phyloP scores from a whole-genome alignment of 345 rosid species.

The Citrus hindsii region DNA sequence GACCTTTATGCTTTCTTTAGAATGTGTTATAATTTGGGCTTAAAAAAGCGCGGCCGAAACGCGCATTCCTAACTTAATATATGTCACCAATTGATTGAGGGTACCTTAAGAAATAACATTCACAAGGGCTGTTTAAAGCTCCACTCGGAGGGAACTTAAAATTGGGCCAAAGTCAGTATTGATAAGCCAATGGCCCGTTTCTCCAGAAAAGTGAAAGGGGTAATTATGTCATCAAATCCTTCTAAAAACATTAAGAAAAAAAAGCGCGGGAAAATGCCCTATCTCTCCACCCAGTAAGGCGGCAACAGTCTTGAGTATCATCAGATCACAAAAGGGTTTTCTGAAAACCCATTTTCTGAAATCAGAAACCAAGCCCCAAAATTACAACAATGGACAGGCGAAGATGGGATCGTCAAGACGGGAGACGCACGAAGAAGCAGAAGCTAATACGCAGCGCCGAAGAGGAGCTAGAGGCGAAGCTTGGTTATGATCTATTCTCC shows the following conservation, averaged over 20 bases:
- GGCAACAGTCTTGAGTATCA: not conserved
- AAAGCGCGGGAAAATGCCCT: conserved; percentile 13
- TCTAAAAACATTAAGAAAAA: not conserved
- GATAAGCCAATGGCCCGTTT: not conserved
- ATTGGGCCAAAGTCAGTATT: not conserved
- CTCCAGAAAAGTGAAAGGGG: not conserved
- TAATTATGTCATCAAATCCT: not conserved
- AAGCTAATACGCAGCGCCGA: conserved; percentile 64
- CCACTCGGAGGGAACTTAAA: no score
- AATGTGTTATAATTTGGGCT: no score
- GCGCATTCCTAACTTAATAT: no score
- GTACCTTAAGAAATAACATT: no score
- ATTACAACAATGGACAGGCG: conserved; percentile 23
- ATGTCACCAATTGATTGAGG: no score
- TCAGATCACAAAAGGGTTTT: conserved; percentile 1
- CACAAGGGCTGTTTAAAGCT: no score
- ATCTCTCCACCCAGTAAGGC: not conserved
- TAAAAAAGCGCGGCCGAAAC: no score
- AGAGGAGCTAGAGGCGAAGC: conserved; percentile 82
- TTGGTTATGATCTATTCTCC: conserved; percentile 81
- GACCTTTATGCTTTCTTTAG: no score
- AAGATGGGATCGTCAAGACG: conserved; percentile 48
- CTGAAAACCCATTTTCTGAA: not conserved
- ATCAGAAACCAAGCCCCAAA: not conserved
- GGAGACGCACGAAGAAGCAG: conserved; percentile 56